These are phyloP conservation scores for Colletotrichum orchidophilum DNA, from an alignment of 2,329 filamentous ascomycete genomes.

Conservation along the genomic window DNA sequence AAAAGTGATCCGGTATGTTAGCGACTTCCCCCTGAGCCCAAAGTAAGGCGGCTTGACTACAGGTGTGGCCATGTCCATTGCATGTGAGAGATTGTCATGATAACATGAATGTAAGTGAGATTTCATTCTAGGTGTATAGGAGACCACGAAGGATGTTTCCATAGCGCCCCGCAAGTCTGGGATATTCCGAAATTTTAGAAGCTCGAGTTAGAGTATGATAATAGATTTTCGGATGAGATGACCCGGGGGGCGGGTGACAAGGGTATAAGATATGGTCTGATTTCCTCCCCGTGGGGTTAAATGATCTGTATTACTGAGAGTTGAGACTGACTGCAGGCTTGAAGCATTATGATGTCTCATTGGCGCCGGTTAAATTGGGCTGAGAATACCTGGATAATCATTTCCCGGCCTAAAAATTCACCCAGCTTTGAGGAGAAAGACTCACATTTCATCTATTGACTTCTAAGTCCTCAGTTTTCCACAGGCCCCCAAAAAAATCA, in stretches of 20 bases:
- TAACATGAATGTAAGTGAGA: not conserved
- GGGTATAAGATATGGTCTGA: not conserved
- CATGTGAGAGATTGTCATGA: not conserved
- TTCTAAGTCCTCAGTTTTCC: no score
- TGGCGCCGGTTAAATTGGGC: not conserved
- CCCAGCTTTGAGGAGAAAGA: no score
- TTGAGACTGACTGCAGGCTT: not conserved
- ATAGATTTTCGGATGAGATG: not conserved
- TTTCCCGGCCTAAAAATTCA: not conserved
- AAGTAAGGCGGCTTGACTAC: not conserved
- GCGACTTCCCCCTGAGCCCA: not conserved
- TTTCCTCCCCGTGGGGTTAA: not conserved
- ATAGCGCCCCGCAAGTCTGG: rapidly evolving
- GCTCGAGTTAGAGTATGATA: not conserved
- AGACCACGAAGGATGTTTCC: no score
- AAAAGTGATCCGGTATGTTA: not conserved
- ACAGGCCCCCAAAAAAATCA: no score
- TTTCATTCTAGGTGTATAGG: not conserved
- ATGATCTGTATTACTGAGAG: not conserved
- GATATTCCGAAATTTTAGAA: not conserved
- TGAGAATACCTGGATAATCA: not conserved
- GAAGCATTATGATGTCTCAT: not conserved
- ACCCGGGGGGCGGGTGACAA: not conserved
- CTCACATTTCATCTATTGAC: not conserved
- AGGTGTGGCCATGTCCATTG: not conserved